Conservation (phyloP, 129 eudicot genomes). For the Flaveria robusta region DNA sequence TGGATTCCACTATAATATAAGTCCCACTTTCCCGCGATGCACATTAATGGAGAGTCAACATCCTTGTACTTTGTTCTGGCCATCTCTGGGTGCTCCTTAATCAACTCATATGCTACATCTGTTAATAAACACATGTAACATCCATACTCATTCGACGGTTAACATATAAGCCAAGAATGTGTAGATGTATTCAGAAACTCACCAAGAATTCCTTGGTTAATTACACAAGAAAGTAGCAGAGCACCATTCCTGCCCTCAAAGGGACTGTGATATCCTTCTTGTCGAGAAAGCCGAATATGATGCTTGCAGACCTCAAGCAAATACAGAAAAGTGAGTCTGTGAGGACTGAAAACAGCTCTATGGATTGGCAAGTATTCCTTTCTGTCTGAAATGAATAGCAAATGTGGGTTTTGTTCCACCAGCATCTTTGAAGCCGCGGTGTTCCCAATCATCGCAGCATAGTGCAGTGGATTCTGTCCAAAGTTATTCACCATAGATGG, state of each 20-base stretch:
- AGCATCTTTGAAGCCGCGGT: conserved; percentile 32
- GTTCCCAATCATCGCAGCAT: conserved; percentile 35
- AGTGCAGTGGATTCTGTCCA: conserved; percentile 20
- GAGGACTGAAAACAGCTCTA: conserved; percentile 26
- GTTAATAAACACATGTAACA: not conserved
- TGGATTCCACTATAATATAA: conserved; percentile 18
- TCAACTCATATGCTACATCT: conserved; percentile 30
- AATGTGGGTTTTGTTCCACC: conserved; percentile 29
- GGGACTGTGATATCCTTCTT: conserved; percentile 18
- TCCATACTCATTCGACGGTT: not conserved
- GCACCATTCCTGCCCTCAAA: conserved; percentile 25
- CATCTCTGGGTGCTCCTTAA: conserved; percentile 16
- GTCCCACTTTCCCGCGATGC: conserved; percentile 19
- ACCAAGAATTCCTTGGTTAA: not conserved
- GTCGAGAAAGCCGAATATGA: conserved; percentile 1
- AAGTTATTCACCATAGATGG: not conserved
- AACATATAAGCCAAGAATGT: not conserved
- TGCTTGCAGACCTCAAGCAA: conserved; percentile 14
- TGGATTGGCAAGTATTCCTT: not conserved
- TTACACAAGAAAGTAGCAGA: not conserved
- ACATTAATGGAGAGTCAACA: conserved; percentile 6
- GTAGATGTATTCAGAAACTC: not conserved
- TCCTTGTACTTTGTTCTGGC: conserved; percentile 6
- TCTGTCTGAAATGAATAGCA: conserved; percentile 9
- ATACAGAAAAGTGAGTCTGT: conserved; percentile 12